Percentiles rank a stretch among this genome's conserved stretches.
phyloP scores from a whole-genome alignment of 495 filamentous ascomycete species.

The Aspergillus kassunensis region DNA sequence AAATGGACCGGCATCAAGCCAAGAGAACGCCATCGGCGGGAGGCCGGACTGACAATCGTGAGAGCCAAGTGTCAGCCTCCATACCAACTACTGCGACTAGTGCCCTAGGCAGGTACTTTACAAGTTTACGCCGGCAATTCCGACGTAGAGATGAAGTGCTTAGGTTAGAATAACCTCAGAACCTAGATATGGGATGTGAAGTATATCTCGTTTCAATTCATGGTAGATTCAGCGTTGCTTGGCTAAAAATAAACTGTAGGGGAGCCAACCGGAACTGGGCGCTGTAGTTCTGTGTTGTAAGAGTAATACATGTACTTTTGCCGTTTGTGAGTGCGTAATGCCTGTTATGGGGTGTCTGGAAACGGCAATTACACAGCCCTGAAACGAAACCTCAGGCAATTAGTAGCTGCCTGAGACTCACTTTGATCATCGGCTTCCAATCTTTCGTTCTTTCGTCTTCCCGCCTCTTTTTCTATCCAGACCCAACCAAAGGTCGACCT shows the following conservation, averaged over 20 bases:
- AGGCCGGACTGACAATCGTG: neutral
- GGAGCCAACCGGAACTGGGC: constrained; percentile 16
- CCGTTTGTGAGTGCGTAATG: too few species aligned
- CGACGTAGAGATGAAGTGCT: neutral
- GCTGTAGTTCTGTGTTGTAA: constrained; percentile 2
- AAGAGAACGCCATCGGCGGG: constrained; percentile 6
- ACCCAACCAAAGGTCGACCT: constrained; percentile 21
- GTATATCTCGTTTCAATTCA: too few species aligned
- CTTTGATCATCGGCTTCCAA: constrained; percentile 25
- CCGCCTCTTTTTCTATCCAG: constrained; percentile 21
- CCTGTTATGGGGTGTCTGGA: too few species aligned
- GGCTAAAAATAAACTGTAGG: constrained; percentile 13
- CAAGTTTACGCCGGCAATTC: neutral
- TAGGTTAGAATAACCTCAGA: neutral
- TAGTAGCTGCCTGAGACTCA: constrained; percentile 14
- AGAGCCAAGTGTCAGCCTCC: constrained; percentile 15
- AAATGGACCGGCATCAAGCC: neutral
- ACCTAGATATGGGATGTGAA: neutral
- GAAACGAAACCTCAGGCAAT: constrained; percentile 13
- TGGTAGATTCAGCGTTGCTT: neutral
- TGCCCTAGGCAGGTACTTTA: neutral
- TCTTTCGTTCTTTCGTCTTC: constrained; percentile 22
- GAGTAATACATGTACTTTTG: too few species aligned
- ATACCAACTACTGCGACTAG: constrained; percentile 1
- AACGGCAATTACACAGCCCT: constrained; percentile 11